A percentile compares a stretch with the other conserved stretches of the same genome.
Evolutionary conservation across 805 yeast genomes (phyloP).

Genomic region (Monosporozyma siamensis): DNA sequence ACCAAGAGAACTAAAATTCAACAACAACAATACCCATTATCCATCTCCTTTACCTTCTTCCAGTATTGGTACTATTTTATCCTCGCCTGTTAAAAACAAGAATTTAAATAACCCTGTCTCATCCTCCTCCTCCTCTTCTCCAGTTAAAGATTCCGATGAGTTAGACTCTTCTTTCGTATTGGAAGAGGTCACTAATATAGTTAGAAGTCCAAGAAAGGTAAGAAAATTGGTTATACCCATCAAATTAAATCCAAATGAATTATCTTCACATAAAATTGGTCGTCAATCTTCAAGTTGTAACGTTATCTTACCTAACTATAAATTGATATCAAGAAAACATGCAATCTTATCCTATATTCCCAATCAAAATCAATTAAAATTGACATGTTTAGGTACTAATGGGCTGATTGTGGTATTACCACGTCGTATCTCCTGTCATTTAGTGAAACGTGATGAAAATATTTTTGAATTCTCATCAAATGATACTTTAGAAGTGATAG

Average conservation of each 20-base stretch:
- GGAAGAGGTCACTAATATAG: background rate
- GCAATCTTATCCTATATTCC: slow-evolving; percentile 33
- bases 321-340: slow-evolving; percentile 28
- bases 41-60: slow-evolving; percentile 73
- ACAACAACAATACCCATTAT: slow-evolving; percentile 27
- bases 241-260: slow-evolving; percentile 14
- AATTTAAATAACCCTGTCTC: too few relatives aligned
- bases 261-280: slow-evolving; percentile 22
- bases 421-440: slow-evolving; percentile 29
- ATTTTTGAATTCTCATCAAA: slow-evolving; percentile 20
- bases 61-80: slow-evolving; percentile 36
- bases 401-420: slow-evolving; percentile 67
- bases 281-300: slow-evolving; percentile 25
- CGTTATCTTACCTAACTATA: slow-evolving; percentile 24
- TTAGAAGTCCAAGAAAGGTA: too few relatives aligned
- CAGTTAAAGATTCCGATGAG: slow-evolving; percentile 12
- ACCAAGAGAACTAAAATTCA: background rate
- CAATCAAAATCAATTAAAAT: slow-evolving; percentile 34
- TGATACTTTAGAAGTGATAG: background rate
- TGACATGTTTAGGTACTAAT: slow-evolving; percentile 74
- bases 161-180: slow-evolving; percentile 2
- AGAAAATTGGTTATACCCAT: slow-evolving; percentile 3
- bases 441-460: slow-evolving; percentile 13
- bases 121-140: slow-evolving; percentile 8
- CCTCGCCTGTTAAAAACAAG: slow-evolving; percentile 23